These are phyloP conservation scores for Sugiyamaella japonica DNA, from an alignment of 1,139 yeast genomes.

Conservation along the genomic window DNA sequence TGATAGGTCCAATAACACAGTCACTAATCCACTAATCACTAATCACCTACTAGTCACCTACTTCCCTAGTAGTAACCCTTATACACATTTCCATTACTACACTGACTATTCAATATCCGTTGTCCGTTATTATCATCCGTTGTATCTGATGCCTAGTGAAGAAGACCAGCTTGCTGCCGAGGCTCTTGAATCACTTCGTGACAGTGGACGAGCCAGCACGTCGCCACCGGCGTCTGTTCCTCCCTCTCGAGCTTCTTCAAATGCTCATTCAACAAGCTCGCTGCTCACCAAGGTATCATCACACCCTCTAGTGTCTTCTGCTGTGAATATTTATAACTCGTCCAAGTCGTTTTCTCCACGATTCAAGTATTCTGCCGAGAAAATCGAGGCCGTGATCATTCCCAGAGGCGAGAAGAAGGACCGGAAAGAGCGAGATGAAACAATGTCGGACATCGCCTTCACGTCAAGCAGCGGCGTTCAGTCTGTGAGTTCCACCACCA, in stretches of 20 bases:
- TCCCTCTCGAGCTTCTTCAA: constrained; percentile 6
- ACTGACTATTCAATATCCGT: not conserved
- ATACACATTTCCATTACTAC: no score
- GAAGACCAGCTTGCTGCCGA: constrained; percentile 16
- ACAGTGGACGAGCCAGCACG: constrained; percentile 8
- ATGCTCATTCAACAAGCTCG: constrained; percentile 7
- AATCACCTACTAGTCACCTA: no score
- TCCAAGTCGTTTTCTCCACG: constrained; percentile 57
- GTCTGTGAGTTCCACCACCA: no score
- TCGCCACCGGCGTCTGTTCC: constrained; percentile 6
- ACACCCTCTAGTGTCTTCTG: constrained; percentile 48
- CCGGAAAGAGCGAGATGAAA: constrained; percentile 34
- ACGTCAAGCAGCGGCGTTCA: no score
- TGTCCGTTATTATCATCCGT: not conserved
- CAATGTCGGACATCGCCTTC: constrained; percentile 25
- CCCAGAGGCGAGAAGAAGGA: constrained; percentile 30
- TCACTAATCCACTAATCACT: no score
- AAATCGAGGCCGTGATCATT: constrained; percentile 61
- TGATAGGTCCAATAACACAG: no score
- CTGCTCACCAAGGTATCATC: constrained; percentile 22
- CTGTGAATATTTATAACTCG: constrained; percentile 58
- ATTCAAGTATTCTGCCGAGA: constrained; percentile 66
- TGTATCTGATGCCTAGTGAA: constrained; percentile 1
- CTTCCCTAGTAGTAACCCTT: no score
- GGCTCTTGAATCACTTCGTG: constrained; percentile 14